A percentile compares a stretch with the other conserved stretches of the same genome.
Conservation (phyloP, 805 yeast species). For the Wickerhamomyces rabaulensis region DNA sequence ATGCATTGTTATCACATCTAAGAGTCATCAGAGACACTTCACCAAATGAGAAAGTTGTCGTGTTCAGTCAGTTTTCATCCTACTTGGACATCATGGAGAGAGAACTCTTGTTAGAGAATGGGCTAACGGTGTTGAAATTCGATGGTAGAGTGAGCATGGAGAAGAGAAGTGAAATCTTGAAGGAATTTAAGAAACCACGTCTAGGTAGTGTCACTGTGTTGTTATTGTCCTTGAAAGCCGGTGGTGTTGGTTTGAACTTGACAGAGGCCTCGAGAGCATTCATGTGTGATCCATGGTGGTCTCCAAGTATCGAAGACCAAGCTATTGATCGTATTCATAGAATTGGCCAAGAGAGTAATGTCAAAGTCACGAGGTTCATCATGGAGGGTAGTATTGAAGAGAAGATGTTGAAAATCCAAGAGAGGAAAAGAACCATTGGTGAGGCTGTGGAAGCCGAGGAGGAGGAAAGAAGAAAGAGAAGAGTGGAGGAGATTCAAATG, state of each 20-base stretch:
- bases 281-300: slow-evolving; percentile 98
- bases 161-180: slow-evolving; percentile 58
- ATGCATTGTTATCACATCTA: slow-evolving; percentile 60
- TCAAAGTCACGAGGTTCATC: slow-evolving; percentile 73
- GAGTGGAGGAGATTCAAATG: slow-evolving; percentile 69
- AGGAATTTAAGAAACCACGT: slow-evolving; percentile 41
- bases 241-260: slow-evolving; percentile 88
- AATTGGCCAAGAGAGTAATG: slow-evolving; percentile 75
- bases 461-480: slow-evolving; percentile 63
- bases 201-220: slow-evolving; percentile 39
- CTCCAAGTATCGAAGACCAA: slow-evolving; percentile 85
- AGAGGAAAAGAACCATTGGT: slow-evolving; percentile 74
- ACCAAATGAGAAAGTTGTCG: slow-evolving; percentile 71
- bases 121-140: slow-evolving; percentile 59
- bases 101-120: slow-evolving; percentile 45
- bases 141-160: slow-evolving; percentile 74
- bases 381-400: slow-evolving; percentile 82
- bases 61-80: slow-evolving; percentile 86
- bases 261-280: slow-evolving; percentile 82
- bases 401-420: slow-evolving; percentile 84
- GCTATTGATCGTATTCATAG: slow-evolving; percentile 90
- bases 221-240: slow-evolving; percentile 78
- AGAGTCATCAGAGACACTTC: slow-evolving; percentile 46
- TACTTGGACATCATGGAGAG: slow-evolving; percentile 69
- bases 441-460: slow-evolving; percentile 73